A percentile compares a stretch with the other conserved stretches of the same genome.
These are phyloP conservation scores for Pseudonitzschia delicatissima DNA, from an alignment of 108 stramenopile genomes.

Conservation along the genomic window DNA sequence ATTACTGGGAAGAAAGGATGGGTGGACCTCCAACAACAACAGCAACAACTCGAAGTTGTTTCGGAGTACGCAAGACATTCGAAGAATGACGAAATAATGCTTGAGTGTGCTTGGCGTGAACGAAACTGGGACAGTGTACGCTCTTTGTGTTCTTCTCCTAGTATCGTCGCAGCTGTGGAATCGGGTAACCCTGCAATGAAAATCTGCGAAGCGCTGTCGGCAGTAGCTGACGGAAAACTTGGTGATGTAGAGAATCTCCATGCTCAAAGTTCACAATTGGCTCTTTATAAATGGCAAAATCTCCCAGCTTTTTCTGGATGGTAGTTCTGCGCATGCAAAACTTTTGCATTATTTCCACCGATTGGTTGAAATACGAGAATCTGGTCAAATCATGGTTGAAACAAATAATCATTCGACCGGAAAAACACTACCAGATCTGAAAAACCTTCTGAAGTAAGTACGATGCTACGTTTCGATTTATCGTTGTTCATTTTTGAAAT, in stretches of 20 bases:
- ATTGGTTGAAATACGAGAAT: constrained; percentile 91
- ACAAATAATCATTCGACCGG: constrained; percentile 67
- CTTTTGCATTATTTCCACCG: constrained; percentile 87
- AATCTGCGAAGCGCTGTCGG: constrained; percentile 72
- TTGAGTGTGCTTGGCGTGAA: constrained; percentile 90
- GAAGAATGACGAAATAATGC: constrained; percentile 56
- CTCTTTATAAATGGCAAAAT: constrained; percentile 72
- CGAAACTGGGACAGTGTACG: constrained; percentile 83
- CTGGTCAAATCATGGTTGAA: constrained; percentile 93
- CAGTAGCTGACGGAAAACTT: constrained; percentile 83
- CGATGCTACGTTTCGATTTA: neutral
- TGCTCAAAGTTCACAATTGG: constrained; percentile 80
- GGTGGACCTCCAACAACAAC: constrained; percentile 82
- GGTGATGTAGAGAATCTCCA: constrained; percentile 86
- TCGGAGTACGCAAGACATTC: constrained; percentile 69
- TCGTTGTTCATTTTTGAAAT: neutral
- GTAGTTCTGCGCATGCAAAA: constrained; percentile 65
- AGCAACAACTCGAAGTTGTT: constrained; percentile 83
- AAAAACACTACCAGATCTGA: constrained; percentile 85
- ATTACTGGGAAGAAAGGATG: constrained; percentile 90
- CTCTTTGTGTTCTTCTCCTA: constrained; percentile 44
- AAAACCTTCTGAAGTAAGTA: constrained; percentile 73
- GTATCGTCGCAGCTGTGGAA: constrained; percentile 60
- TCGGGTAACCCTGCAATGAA: constrained; percentile 63
- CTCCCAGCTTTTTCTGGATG: constrained; percentile 60